These are phyloP conservation scores for Melanogaster broomeanus DNA, from an alignment of 768 basidiomycete genomes.

Conservation along the genomic window DNA sequence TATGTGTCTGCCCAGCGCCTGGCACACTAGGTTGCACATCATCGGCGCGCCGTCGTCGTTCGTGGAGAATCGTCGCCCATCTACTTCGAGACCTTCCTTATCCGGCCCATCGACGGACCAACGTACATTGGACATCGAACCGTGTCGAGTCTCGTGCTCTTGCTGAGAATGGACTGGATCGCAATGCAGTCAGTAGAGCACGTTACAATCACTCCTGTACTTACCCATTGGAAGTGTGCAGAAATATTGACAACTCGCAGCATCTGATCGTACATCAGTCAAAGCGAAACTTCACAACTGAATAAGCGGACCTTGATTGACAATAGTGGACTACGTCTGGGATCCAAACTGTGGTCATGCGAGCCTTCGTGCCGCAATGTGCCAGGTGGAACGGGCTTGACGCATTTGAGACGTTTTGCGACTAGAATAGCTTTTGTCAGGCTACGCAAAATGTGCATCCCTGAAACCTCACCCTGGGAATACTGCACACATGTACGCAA, in stretches of 20 bases:
- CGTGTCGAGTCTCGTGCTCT: constrained; percentile 62
- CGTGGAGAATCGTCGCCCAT: constrained; percentile 51
- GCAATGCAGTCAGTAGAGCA: background rate
- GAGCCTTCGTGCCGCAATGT: constrained; percentile 43
- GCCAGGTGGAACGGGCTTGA: constrained; percentile 46
- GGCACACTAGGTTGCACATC: constrained; percentile 59
- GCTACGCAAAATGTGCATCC: background rate
- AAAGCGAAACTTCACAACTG: background rate
- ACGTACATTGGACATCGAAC: constrained; percentile 56
- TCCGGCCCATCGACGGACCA: constrained; percentile 58
- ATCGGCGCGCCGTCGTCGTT: constrained; percentile 60
- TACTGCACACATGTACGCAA: constrained; percentile 39
- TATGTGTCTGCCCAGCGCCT: constrained; percentile 50
- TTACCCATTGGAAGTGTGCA: constrained; percentile 56
- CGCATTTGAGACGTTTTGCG: constrained; percentile 52
- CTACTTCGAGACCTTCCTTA: constrained; percentile 48
- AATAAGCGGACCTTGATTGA: constrained; percentile 40
- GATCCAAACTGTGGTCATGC: constrained; percentile 49
- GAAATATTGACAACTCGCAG: constrained; percentile 54
- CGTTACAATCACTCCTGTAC: background rate
- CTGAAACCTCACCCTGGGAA: constrained; percentile 44
- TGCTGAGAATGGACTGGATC: constrained; percentile 52
- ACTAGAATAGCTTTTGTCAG: constrained; percentile 30
- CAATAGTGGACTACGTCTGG: constrained; percentile 52
- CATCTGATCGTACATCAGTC: constrained; percentile 38